Evolutionary conservation across 345 rosid species (phyloP).

Genomic region (Adansonia digitata): DNA sequence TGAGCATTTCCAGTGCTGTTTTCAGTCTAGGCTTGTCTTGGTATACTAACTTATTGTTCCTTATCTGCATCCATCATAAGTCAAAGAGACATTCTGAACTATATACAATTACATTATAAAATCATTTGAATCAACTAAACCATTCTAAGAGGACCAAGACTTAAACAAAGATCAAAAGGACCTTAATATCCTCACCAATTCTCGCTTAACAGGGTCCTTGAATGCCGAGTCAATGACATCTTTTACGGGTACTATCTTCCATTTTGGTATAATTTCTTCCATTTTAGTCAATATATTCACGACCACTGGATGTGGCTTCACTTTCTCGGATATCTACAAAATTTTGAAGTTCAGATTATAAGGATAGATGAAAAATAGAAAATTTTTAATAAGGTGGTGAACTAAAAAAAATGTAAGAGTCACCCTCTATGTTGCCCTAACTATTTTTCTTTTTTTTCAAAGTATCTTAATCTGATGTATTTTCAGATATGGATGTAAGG

Average conservation of each 20-base stretch:
- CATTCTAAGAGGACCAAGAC: neutral
- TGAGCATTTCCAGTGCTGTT: slow-evolving; percentile 89
- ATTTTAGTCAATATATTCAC: slow-evolving; percentile 65
- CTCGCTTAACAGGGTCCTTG: slow-evolving; percentile 78
- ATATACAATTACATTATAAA: neutral
- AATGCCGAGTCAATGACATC: slow-evolving; percentile 77
- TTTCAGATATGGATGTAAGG: too few species aligned
- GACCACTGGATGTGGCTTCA: slow-evolving; percentile 86
- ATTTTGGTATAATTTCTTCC: slow-evolving; percentile 85
- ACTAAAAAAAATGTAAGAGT: too few species aligned
- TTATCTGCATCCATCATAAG: slow-evolving; percentile 37
- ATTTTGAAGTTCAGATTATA: neutral
- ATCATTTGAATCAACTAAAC: neutral
- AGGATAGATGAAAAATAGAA: neutral
- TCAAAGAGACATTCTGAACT: neutral
- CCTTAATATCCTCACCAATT: slow-evolving; percentile 37
- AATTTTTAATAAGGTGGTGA: too few species aligned
- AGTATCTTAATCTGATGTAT: too few species aligned
- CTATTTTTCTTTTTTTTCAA: too few species aligned
- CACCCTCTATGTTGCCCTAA: too few species aligned
- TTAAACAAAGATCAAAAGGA: neutral
- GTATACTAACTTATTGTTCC: slow-evolving; percentile 84
- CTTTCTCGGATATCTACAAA: slow-evolving; percentile 73
- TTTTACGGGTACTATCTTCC: slow-evolving; percentile 93
- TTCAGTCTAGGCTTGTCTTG: slow-evolving; percentile 94